Conservation (phyloP, 495 filamentous ascomycete genomes). For the Platismatia glauca region DNA sequence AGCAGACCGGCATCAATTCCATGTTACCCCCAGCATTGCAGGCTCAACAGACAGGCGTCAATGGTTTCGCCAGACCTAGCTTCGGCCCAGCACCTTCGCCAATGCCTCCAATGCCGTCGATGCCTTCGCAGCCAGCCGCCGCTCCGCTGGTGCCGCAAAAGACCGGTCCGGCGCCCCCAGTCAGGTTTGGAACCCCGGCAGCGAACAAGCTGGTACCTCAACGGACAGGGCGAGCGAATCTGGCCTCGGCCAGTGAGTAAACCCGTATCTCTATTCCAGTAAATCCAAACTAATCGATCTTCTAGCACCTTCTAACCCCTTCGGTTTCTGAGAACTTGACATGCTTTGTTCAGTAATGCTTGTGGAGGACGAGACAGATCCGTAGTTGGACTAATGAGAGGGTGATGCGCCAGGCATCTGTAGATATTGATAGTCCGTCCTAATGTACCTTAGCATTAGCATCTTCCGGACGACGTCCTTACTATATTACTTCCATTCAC, state of each 20-base stretch:
- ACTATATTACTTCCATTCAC: background rate
- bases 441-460: background rate
- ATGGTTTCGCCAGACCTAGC: slow-evolving; percentile 39
- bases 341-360: background rate
- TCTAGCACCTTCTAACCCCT: slow-evolving; percentile 81
- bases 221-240: slow-evolving; percentile 85
- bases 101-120: slow-evolving; percentile 29
- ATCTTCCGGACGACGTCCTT: background rate
- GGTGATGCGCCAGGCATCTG: background rate
- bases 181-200: slow-evolving; percentile 72
- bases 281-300: slow-evolving; percentile 15
- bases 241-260: slow-evolving; percentile 87
- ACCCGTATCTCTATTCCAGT: slow-evolving; percentile 4
- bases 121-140: slow-evolving; percentile 42
- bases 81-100: slow-evolving; percentile 22
- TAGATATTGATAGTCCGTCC: slow-evolving; percentile 5
- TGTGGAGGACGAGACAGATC: background rate
- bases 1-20: slow-evolving; percentile 47
- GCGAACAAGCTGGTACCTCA: slow-evolving; percentile 76
- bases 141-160: slow-evolving; percentile 69
- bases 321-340: slow-evolving; percentile 56
- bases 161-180: slow-evolving; percentile 85
- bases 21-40: slow-evolving; percentile 47
- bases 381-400: slow-evolving; percentile 14
- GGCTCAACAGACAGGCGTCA: slow-evolving; percentile 48